Evolutionary conservation across 2,329 filamentous ascomycete species (phyloP).

Genomic region (Fusarium oxysporum): DNA sequence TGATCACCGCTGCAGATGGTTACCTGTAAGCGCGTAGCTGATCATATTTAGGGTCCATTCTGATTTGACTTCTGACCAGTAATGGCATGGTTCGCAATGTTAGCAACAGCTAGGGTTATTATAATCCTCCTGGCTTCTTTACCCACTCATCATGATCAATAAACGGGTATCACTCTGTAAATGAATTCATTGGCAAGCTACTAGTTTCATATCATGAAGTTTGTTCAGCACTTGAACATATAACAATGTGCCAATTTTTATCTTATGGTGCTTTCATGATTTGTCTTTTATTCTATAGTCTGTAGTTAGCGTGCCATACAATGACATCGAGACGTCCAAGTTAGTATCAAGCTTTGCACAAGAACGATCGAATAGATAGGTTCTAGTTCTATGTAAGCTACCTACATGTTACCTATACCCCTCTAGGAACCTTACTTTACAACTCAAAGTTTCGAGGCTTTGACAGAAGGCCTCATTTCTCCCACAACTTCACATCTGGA

Average conservation of each 20-base stretch:
- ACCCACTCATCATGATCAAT: not conserved
- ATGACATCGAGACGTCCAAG: not conserved
- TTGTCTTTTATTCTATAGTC: not conserved
- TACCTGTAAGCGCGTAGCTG: not conserved
- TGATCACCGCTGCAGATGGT: not conserved
- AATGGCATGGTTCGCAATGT: not conserved
- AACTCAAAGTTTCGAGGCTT: not conserved
- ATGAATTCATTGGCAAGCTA: not conserved
- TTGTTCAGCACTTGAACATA: not conserved
- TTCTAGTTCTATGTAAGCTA: not conserved
- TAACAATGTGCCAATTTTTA: not conserved
- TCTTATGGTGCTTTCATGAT: not conserved
- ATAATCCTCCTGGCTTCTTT: not conserved
- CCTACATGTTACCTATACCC: not conserved
- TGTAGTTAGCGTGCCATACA: not conserved
- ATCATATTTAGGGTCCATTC: not conserved
- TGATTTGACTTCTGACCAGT: not conserved
- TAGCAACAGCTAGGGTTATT: not conserved
- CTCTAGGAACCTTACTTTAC: not conserved
- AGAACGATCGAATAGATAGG: not conserved
- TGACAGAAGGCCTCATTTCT: not conserved
- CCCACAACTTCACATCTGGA: not conserved
- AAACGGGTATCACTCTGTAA: not conserved
- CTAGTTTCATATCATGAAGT: not conserved
- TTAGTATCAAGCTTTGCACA: no score